Base-by-base conservation (phyloP, 495 filamentous ascomycete species). In the Tetracladium setigerum region DNA sequence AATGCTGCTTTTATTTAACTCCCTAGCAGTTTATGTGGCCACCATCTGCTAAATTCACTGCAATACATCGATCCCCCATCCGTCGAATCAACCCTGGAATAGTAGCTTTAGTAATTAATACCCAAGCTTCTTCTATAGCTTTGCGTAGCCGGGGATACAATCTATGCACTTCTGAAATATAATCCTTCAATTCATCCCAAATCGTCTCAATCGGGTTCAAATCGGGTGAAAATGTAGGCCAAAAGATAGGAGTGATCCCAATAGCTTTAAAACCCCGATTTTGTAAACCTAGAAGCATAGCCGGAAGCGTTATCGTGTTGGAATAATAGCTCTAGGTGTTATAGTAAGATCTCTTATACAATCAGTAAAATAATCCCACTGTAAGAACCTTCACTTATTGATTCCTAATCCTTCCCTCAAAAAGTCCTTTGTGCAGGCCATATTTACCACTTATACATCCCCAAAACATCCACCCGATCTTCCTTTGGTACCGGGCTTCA, bases 391-490 rank as follows among this genome's bases (percentile, higher is more conserved):
- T 2, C 7, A 37, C 44, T 41, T 22, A 52, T 52, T 13, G 17
- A 46, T 41, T 41, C 42, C 42, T 34, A 52, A 4, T 52, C 49
- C 41, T 52, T 52, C 42, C 41, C 49, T 34, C 46, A 34, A 54
- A 54, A 27, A 49, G 22, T 3, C 50, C 44, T 38, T 5, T 30
- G 31, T 31, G 11, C 12, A 18, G 30, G 0, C 39, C 41, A 41
- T 49, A 45, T 19, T 34, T 49, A 10, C 51, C 36, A 18, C 16
- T 36, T 19, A 54, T 40, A 6, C 1, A 49, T 2, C 41, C 45
- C 46, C 35, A 54, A 45, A 54, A 54, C 46, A 49, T 54, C 46
- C 30, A 54, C 10, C 44, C 45, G 38, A 42, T 41, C 30, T 36
- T 41, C 43, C 38, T 46, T 38, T 41, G 40, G 19, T 50, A 22